Percentiles rank a stretch among this genome's conserved stretches.
Conservation (phyloP, 805 yeast genomes). For the Candida ponderosae region DNA sequence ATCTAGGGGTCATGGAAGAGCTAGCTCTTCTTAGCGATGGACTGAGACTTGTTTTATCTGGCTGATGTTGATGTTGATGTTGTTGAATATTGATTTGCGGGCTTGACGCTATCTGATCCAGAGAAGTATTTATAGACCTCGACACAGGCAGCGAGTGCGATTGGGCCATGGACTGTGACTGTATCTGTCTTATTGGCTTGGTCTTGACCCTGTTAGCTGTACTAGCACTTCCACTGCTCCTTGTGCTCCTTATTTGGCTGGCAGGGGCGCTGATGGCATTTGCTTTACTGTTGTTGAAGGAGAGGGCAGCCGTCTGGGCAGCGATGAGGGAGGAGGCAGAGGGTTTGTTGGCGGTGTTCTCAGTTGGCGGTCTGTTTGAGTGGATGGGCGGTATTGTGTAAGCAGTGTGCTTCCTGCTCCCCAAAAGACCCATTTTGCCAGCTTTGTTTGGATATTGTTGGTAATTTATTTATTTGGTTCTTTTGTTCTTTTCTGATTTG, state of each 20-base stretch:
- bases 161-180: slow-evolving; percentile 1
- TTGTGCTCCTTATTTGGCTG: neutral
- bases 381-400: slow-evolving; percentile 11
- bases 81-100: slow-evolving; percentile 1
- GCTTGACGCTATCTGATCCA: slow-evolving; percentile 8
- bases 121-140: neutral
- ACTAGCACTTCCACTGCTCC: slow-evolving; percentile 1
- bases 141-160: slow-evolving; percentile 9
- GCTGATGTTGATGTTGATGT: slow-evolving; percentile 1
- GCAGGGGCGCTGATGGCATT: slow-evolving; percentile 21
- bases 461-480: no score
- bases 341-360: slow-evolving; percentile 1
- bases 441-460: no score
- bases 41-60: neutral
- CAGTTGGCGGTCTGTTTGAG: neutral
- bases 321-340: slow-evolving; percentile 11
- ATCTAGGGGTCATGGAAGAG: no score
- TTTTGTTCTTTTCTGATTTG: no score
- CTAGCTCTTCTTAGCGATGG: neutral
- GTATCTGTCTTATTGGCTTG: neutral
- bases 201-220: slow-evolving; percentile 5
- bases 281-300: slow-evolving; percentile 1
- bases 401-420: slow-evolving; percentile 8
- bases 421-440: slow-evolving; percentile 15
- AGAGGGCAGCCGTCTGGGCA: slow-evolving; percentile 16